These are phyloP conservation scores for Backusella macrospora DNA, from an alignment of 192 early-diverging fungal genomes.

Conservation along the genomic window DNA sequence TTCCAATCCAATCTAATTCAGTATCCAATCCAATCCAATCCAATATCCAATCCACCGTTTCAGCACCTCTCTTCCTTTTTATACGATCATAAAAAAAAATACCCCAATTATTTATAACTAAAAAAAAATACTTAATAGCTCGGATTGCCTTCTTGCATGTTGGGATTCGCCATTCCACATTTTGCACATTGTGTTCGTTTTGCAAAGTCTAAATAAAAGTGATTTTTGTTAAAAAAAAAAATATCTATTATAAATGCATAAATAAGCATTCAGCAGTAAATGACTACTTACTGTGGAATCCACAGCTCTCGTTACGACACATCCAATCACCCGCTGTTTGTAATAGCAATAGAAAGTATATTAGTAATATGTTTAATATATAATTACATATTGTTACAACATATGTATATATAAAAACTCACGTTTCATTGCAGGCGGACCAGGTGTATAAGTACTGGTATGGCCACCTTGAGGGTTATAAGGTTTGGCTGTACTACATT, in stretches of 20 bases:
- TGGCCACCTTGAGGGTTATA: constrained; percentile 21
- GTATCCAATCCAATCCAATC: too few species aligned
- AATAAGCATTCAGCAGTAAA: too few species aligned
- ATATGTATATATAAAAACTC: neutral
- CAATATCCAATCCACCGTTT: neutral
- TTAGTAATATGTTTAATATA: neutral
- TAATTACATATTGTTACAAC: neutral
- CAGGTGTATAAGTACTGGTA: constrained; percentile 16
- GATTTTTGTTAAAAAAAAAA: neutral
- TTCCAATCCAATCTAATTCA: too few species aligned
- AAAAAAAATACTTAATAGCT: constrained; percentile 13
- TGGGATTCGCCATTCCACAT: constrained; percentile 50
- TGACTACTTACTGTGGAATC: constrained; percentile 49
- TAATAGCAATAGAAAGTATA: neutral
- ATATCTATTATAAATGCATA: too few species aligned
- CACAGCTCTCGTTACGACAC: constrained; percentile 59
- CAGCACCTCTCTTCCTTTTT: neutral
- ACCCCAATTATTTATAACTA: neutral
- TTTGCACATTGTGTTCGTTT: constrained; percentile 58
- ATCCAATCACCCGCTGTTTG: constrained; percentile 57
- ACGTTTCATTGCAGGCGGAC: constrained; percentile 22
- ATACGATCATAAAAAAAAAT: neutral
- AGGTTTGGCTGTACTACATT: constrained; percentile 56
- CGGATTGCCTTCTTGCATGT: constrained; percentile 27
- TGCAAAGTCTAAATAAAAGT: constrained; percentile 47